Base-by-base conservation (phyloP, 2,329 filamentous ascomycete genomes). In the Thielaviopsis musarum region DNA sequence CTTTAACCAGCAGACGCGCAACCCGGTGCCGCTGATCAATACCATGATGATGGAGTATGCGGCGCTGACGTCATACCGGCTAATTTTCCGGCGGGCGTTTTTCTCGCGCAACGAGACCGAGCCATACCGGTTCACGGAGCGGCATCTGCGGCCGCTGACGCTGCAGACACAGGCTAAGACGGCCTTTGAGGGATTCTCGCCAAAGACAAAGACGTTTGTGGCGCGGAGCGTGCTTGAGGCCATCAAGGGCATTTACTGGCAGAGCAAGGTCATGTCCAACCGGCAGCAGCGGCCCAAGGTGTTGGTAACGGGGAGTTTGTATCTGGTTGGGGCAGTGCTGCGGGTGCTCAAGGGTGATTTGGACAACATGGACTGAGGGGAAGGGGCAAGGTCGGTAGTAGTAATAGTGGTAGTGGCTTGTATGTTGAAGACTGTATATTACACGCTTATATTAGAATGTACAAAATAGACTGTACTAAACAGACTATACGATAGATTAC, bases 1-100 rank as follows among this genome's bases (percentile, higher is more conserved):
- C 54, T 97, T 97, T 76, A 96, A 96, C 70, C 91, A 96, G 70
- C 89, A 95, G 67, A 89, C 88, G 10, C 81, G 90, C 34, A 84
- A 95, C 66, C 87, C 87, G 5, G 72, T 74, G 3, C 74, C 78
- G 17, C 76, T 94, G 1, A 78, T 91, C 2, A 72, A 71, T 34
- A 77, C 77, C 0, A 73, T 95, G 1, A 75, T 89, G 59, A 68
- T 74, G 10, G 81, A 80, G 2, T 72, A 87, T 12, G 56, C 57
- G 66, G 69, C 53, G 62, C 71, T 59, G 66, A 72, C 60, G 55
- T 75, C 58, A 55, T 70, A 61, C 65, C 71, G 49, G 1, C 58
- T 66, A 70, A 63, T 73, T 0, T 95, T 96, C 68, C 79, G 79
- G 2, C 79, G 87, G 62, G 89, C 84, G 12, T 74, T 95, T 6